These are phyloP conservation scores for Venustampulla echinocandica DNA, from an alignment of 495 filamentous ascomycete species.

Conservation along the genomic window DNA sequence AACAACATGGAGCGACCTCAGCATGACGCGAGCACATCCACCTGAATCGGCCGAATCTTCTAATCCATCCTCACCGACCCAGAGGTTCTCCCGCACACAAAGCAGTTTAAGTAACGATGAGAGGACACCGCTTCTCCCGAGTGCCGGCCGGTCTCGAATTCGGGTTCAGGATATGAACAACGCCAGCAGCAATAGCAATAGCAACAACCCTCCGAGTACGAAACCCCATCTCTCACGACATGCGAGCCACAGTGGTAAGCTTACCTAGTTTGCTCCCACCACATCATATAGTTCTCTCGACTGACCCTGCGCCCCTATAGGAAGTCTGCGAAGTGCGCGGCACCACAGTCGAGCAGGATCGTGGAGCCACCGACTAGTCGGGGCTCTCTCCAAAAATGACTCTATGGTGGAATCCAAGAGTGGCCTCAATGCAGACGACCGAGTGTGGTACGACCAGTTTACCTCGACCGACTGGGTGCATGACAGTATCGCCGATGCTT, in stretches of 20 bases:
- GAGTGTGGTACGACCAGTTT: conserved; percentile 98
- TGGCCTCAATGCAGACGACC: conserved; percentile 62
- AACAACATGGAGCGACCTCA: conserved; percentile 3
- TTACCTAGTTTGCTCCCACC: not conserved
- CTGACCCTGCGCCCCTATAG: conserved; percentile 13
- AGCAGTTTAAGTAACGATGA: conserved; percentile 29
- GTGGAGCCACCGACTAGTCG: conserved; percentile 45
- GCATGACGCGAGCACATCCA: conserved; percentile 11
- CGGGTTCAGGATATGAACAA: too few species aligned
- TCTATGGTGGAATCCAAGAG: conserved; percentile 49
- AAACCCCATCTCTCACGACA: conserved; percentile 34
- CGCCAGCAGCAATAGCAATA: conserved; percentile 24
- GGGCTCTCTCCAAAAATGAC: conserved; percentile 31
- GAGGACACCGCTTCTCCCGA: conserved; percentile 35
- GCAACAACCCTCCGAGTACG: conserved; percentile 15
- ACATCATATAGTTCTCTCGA: not conserved
- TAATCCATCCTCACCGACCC: conserved; percentile 11
- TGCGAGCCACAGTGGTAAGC: conserved; percentile 38
- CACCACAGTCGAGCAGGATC: conserved; percentile 63
- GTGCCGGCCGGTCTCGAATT: conserved; percentile 27
- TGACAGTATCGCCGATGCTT: conserved; percentile 91
- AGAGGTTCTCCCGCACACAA: conserved; percentile 11
- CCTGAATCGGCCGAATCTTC: conserved; percentile 11
- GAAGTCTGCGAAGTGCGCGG: conserved; percentile 42
- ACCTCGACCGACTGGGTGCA: conserved; percentile 98